phyloP scores from a whole-genome alignment of 108 stramenopile species.

The Nitzschia sp. region DNA sequence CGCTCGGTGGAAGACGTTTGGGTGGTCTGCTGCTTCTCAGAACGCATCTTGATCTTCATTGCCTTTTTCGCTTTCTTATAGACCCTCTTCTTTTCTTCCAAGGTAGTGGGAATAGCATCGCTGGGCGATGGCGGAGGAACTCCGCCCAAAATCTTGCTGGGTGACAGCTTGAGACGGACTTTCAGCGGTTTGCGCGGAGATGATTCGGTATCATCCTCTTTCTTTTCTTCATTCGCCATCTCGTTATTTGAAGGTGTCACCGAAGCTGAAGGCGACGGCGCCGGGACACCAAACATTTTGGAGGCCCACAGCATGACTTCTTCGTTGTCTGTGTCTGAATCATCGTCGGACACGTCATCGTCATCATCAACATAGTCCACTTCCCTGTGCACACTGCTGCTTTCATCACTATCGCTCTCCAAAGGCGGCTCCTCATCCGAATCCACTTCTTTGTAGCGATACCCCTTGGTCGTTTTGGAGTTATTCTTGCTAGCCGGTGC shows the following conservation, averaged over 20 bases:
- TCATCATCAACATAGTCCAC: background rate
- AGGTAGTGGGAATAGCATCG: background rate
- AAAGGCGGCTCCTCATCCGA: constrained; percentile 1
- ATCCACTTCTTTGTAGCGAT: constrained; percentile 7
- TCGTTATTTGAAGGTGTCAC: too few relatives aligned
- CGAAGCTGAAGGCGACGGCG: background rate
- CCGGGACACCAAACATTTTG: constrained; percentile 40
- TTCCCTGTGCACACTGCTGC: background rate
- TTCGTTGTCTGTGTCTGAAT: constrained; percentile 47
- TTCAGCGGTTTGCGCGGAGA: constrained; percentile 8
- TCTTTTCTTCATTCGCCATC: background rate
- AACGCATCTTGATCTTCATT: background rate
- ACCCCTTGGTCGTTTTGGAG: background rate
- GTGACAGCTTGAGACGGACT: constrained; percentile 15
- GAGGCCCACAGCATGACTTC: constrained; percentile 43
- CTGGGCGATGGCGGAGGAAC: background rate
- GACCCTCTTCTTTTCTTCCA: constrained; percentile 5
- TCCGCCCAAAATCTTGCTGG: background rate
- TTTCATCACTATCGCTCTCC: constrained; percentile 2
- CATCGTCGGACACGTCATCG: constrained; percentile 7
- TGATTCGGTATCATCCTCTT: background rate
- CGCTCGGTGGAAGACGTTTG: background rate
- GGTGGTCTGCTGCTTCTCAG: background rate
- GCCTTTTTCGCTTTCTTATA: constrained; percentile 4
- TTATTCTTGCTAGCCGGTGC: too few relatives aligned